Evolutionary conservation across 306 rosid species (phyloP).

Genomic region (Prunus dulcis): DNA sequence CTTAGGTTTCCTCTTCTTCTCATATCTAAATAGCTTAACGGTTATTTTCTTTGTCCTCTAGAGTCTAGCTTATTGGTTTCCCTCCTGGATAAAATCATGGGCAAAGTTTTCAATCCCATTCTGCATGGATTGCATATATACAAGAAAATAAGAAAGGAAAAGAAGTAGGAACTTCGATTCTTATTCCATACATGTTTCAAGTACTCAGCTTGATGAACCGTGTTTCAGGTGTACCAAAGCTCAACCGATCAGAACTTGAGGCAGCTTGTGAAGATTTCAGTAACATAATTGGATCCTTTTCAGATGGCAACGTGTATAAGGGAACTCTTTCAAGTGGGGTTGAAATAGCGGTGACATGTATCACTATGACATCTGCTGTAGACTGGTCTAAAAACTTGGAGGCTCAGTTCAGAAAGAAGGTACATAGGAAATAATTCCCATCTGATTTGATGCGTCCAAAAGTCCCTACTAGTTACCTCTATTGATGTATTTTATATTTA

Average conservation of each 20-base stretch:
- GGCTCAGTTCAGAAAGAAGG: conserved; percentile 73
- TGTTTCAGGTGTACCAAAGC: conserved; percentile 82
- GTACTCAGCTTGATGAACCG: conserved; percentile 11
- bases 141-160: too few species aligned
- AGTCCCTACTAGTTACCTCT: conserved; percentile 6
- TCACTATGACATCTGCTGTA: conserved; percentile 42
- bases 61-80: too few species aligned
- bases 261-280: conserved; percentile 97
- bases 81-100: too few species aligned
- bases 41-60: neutral
- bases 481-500: neutral
- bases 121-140: too few species aligned
- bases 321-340: conserved; percentile 95
- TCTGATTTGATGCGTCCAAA: neutral
- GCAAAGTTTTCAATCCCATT: too few species aligned
- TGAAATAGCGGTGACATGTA: conserved; percentile 81
- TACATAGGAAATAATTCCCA: conserved; percentile 22
- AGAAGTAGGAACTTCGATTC: too few species aligned
- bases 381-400: conserved; percentile 71
- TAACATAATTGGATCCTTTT: conserved; percentile 63
- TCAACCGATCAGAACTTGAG: conserved; percentile 61
- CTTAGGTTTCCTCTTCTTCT: neutral
- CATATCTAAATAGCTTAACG: too few species aligned
- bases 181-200: neutral
- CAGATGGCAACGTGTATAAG: conserved; percentile 68